Evolutionary conservation across 345 rosid genomes (phyloP), one percentile per base, ranked within the genome.

Genomic region (Luvunga scandens): DNA sequence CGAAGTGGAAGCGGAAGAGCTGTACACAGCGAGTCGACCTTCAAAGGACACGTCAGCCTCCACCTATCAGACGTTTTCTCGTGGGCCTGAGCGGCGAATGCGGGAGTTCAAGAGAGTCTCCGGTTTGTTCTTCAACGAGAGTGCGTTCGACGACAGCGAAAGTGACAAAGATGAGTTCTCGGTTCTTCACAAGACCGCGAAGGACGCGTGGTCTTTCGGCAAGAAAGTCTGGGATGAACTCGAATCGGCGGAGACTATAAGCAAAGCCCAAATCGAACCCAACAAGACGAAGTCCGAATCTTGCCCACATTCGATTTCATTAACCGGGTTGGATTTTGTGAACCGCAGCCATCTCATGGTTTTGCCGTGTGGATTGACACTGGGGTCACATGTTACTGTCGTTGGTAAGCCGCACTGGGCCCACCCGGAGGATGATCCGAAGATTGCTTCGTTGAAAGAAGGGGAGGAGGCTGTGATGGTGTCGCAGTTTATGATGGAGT

Each of bases 401-500:
- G 91, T 95, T 7, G 99, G 91, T 78, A 89, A 88, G 88, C 98
- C 99, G 13, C 84, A 93, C 77, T 66, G 69, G 77, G 91, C 92
- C 36, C 95, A 91, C 27, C 77, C 86, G 0, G 95, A 93, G 86
- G 63, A 77, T 10, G 93, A 90, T 25, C 95, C 93, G 5, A 87
- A 84, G 87, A 95, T 93, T 50, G 64, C 89, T 10, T 4, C 87
- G 81, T 76, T 88, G 57, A 87, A 79, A 79, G 91, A 87, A 6
- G 97, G 89, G 36, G 89, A 81, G 79, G 86, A 83, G 31, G 84
- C 93, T 4, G 87, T 81, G 81, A 82, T 89, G 89, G 94, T 92
- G 36, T 92, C 97, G 2, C 98, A 95, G 90, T 95, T 93, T 75
- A 88, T 91, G 75, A 81, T 95, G 82, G 99, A 95, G 89, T 71